Base-by-base conservation (phyloP, 163 green algal species). In the Chlamydomonas reinhardtii region DNA sequence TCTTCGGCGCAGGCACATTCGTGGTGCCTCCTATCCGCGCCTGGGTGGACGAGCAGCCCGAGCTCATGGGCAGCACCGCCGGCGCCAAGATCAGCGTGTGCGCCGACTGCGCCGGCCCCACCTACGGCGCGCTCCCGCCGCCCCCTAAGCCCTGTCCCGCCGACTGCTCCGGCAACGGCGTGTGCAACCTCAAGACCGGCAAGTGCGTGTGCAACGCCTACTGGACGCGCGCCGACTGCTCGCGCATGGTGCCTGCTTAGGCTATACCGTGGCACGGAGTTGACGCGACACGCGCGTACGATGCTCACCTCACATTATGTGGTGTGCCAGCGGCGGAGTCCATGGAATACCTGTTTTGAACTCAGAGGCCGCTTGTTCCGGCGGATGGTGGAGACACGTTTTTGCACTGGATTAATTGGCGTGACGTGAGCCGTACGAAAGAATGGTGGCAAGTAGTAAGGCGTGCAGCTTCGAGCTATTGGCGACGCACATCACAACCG, bases 1-100 rank as follows among this genome's bases (percentile, higher is more conserved):
- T n/a, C n/a, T n/a, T n/a, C n/a, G n/a, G 91, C 0, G 61, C 54
- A 19, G 94, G 92, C 56, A 65, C 22, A 22, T 95, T 96, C 66
- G 73, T 75, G 27, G 73, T 94, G 62, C 94, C 94, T 0, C 91
- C 94, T 20, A 80, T 89, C 24, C 90, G 90, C 59, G 94, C 91
- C 5, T 94, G 54, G 48, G 90, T 91, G n/a, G 82, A 90, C 59
- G 65, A 90, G 69, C 94, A 96, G 83, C 91, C 92, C 5, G 92
- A 89, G 84, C 75, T 90, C 19, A 79, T 84, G 78, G 85, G 85
- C 65, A 80, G 74, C 34, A 90, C 78, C 16, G 78, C 77, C 1
- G 78, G 35, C 4, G 39, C 43, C 27, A 52, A 9, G 25, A 31
- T 87, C 72, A 72, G 27, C 15, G 73, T 90, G 43, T 84, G 85